Conservation (phyloP, 306 rosid genomes). For the Cicer cuneatum region DNA sequence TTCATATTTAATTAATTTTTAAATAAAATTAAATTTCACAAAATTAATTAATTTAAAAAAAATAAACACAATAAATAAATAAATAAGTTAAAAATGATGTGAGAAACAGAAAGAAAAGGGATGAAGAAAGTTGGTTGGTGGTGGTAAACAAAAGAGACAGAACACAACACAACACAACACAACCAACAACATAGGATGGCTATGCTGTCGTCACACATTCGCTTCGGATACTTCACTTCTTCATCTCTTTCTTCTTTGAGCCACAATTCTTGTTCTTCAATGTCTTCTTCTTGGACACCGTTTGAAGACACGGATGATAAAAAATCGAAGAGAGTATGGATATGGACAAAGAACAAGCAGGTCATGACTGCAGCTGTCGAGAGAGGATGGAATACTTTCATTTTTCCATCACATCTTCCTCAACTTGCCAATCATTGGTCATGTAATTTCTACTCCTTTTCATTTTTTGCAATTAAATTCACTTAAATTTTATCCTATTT, state of each 20-base stretch:
- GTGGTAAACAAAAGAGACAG: not conserved
- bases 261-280: conserved; percentile 37
- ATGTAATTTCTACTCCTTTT: conserved; percentile 51
- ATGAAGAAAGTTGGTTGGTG: not conserved
- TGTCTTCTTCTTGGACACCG: conserved; percentile 39
- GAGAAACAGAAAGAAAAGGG: too few relatives aligned
- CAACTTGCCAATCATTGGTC: conserved; percentile 82
- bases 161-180: not conserved
- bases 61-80: too few relatives aligned
- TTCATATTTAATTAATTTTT: too few relatives aligned
- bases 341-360: conserved; percentile 72
- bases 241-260: conserved; percentile 28
- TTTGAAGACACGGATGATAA: conserved; percentile 45
- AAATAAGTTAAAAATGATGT: too few relatives aligned
- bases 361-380: conserved; percentile 93
- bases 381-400: conserved; percentile 86
- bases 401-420: conserved; percentile 58
- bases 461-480: not conserved
- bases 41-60: too few relatives aligned
- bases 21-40: too few relatives aligned
- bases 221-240: conserved; percentile 25
- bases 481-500: not conserved
- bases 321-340: conserved; percentile 75
- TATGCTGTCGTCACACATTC: not conserved
- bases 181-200: conserved; percentile 25